Conservation (phyloP, 345 rosid species). For the Aquilaria malaccensis region DNA sequence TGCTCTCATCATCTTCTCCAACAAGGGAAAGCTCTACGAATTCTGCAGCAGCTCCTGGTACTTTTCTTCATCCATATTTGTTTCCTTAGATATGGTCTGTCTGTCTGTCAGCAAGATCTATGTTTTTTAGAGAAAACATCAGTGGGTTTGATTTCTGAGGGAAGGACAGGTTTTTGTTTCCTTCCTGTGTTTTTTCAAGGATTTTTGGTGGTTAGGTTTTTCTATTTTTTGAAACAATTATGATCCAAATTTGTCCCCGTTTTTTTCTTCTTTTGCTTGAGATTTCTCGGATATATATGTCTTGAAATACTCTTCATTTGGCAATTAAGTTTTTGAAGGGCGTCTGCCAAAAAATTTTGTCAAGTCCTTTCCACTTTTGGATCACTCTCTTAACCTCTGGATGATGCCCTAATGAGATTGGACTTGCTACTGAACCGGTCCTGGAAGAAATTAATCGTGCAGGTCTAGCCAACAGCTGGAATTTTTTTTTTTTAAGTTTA, state of each 20-base stretch:
- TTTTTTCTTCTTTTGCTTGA: neutral
- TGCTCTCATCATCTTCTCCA: conserved; percentile 49
- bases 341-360: neutral
- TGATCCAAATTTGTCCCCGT: too few relatives aligned
- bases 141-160: too few relatives aligned
- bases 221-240: too few relatives aligned
- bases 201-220: neutral
- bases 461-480: too few relatives aligned
- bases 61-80: neutral
- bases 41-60: conserved; percentile 47
- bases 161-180: too few relatives aligned
- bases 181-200: neutral
- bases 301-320: too few relatives aligned
- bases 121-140: neutral
- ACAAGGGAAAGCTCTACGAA: conserved; percentile 43
- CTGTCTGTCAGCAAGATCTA: neutral
- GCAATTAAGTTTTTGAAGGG: too few relatives aligned
- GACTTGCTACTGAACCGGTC: neutral
- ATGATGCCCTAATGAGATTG: neutral
- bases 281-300: too few relatives aligned
- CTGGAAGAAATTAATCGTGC: too few relatives aligned
- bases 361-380: neutral
- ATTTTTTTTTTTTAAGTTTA: too few relatives aligned
- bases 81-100: neutral
- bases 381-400: conserved; percentile 5